Conservation (phyloP, 1,139 yeast species). For the Pichia sp. region DNA sequence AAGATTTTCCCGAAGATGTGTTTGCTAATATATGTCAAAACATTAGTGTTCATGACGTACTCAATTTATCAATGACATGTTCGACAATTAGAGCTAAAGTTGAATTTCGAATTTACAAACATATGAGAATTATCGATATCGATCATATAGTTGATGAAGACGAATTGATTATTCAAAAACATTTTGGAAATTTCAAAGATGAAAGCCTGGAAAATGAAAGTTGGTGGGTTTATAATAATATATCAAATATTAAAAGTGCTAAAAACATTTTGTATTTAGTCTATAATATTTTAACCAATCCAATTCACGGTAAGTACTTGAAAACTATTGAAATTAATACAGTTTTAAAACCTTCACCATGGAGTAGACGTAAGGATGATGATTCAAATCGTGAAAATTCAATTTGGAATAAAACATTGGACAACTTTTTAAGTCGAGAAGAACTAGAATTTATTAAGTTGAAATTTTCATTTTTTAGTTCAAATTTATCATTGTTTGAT, state of each 20-base stretch:
- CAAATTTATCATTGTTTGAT: conserved; percentile 18
- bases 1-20: conserved; percentile 9
- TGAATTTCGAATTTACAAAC: conserved; percentile 9
- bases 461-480: conserved; percentile 8
- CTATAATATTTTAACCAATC: conserved; percentile 17
- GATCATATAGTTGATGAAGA: conserved; percentile 15
- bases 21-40: conserved; percentile 12
- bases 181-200: conserved; percentile 16
- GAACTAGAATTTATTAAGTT: conserved; percentile 14
- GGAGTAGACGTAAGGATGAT: conserved; percentile 11
- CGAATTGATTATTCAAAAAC: conserved; percentile 18
- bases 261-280: conserved; percentile 18
- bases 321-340: conserved; percentile 17
- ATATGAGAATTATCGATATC: conserved; percentile 14
- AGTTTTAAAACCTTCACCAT: conserved; percentile 14
- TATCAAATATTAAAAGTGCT: conserved; percentile 9
- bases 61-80: conserved; percentile 11
- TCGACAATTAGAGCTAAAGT: conserved; percentile 6
- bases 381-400: conserved; percentile 2
- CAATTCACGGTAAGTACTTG: conserved; percentile 13
- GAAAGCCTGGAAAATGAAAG: conserved; percentile 15
- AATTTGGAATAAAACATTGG: conserved; percentile 18
- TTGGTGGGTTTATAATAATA: conserved; percentile 15
- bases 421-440: conserved; percentile 12
- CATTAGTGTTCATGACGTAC: conserved; percentile 10